phyloP scores from a whole-genome alignment of 768 basidiomycete species.

The Naematelia aurantialba region DNA sequence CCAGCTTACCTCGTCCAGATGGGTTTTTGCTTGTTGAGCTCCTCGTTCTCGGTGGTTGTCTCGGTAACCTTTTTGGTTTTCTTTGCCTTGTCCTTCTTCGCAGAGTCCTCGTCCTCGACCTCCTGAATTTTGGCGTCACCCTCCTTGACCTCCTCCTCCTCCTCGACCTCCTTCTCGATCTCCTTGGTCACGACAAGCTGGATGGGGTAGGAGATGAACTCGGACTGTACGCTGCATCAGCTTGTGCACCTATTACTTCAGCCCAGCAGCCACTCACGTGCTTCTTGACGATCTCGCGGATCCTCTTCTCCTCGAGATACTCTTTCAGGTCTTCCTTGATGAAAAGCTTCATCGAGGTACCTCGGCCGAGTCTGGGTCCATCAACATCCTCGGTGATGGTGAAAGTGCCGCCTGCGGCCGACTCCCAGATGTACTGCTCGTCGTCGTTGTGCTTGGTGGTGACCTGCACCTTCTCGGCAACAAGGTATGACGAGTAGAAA shows the following conservation, averaged over 20 bases:
- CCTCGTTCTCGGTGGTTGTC: constrained; percentile 80
- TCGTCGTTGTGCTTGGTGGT: constrained; percentile 99
- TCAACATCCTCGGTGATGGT: constrained; percentile 91
- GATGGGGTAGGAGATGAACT: constrained; percentile 99
- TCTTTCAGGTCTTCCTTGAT: constrained; percentile 99
- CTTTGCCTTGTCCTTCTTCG: constrained; percentile 66
- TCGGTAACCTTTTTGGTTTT: constrained; percentile 94
- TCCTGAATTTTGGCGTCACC: constrained; percentile 64
- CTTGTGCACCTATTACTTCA: background rate
- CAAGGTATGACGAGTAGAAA: constrained; percentile 99
- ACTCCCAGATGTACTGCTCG: constrained; percentile 99
- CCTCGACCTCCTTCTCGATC: constrained; percentile 83
- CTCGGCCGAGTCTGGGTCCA: constrained; percentile 87
- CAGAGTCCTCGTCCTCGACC: constrained; percentile 65
- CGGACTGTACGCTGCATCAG: constrained; percentile 56
- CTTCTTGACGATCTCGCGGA: constrained; percentile 99
- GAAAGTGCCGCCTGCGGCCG: constrained; percentile 98
- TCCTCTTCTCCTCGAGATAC: constrained; percentile 98
- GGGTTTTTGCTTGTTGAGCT: constrained; percentile 99
- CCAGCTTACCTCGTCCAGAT: constrained; percentile 70
- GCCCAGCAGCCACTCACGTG: constrained; percentile 55
- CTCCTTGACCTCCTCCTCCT: constrained; percentile 69
- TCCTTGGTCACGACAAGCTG: constrained; percentile 98
- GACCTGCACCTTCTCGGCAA: constrained; percentile 96
- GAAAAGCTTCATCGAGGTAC: constrained; percentile 69